These are phyloP conservation scores for Aegilops bicornis DNA, from an alignment of 176 grass and related monocot genomes.

Conservation along the genomic window DNA sequence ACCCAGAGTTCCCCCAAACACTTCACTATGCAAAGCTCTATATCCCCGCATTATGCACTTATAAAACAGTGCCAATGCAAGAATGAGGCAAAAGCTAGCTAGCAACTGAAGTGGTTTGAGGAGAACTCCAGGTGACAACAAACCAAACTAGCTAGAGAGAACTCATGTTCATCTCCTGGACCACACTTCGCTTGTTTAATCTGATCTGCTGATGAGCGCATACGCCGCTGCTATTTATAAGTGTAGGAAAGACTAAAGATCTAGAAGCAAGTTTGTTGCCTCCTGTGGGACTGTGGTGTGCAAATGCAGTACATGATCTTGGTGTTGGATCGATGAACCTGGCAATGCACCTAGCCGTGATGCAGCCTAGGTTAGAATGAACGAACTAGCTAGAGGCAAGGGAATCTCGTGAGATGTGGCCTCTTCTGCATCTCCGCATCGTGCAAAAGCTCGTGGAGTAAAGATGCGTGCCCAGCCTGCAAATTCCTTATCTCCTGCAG, in stretches of 20 bases:
- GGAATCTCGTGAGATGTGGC: slow-evolving; percentile 24
- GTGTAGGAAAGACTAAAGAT: neutral
- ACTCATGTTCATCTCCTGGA: slow-evolving; percentile 9
- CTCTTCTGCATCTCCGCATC: slow-evolving; percentile 21
- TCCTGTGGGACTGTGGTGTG: too few species aligned
- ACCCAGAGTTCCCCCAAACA: slow-evolving; percentile 43
- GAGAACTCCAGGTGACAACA: slow-evolving; percentile 39
- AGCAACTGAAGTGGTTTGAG: slow-evolving; percentile 44
- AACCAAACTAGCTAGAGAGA: slow-evolving; percentile 23
- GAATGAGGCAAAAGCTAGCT: neutral
- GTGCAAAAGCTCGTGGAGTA: slow-evolving; percentile 22
- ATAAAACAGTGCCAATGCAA: neutral
- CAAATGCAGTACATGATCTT: too few species aligned
- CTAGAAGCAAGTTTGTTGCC: too few species aligned
- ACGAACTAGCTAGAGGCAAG: neutral
- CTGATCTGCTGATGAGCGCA: slow-evolving; percentile 38
- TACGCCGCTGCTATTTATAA: slow-evolving; percentile 59
- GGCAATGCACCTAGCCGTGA: slow-evolving; percentile 53
- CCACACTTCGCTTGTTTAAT: slow-evolving; percentile 29
- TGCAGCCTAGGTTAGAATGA: slow-evolving; percentile 46
- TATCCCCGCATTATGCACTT: neutral
- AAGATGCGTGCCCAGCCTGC: neutral
- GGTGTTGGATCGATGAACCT: neutral
- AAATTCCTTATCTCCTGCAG: slow-evolving; percentile 43
- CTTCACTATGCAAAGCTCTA: slow-evolving; percentile 16